Conservation (phyloP, 805 yeast genomes). For the Metschnikowia dekortorum region DNA sequence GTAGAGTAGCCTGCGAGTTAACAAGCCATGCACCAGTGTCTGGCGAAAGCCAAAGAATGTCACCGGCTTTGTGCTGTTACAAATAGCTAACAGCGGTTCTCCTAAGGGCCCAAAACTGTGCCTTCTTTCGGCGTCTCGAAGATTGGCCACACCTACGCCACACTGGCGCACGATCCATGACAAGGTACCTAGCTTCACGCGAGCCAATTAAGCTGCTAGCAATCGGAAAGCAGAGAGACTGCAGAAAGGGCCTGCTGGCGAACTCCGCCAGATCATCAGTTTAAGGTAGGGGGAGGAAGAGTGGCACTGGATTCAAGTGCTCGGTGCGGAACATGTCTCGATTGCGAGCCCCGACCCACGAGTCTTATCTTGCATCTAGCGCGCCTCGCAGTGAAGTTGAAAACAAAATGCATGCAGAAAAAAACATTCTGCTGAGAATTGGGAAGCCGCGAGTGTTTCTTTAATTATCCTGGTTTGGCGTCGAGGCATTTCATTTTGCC, state of each 20-base stretch:
- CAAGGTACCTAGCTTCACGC: neutral
- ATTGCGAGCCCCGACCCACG: neutral
- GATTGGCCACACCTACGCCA: neutral
- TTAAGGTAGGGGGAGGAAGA: too few relatives aligned
- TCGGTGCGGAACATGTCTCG: neutral
- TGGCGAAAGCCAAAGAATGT: too few relatives aligned
- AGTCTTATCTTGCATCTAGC: constrained; percentile 2
- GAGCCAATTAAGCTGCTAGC: neutral
- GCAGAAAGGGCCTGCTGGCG: too few relatives aligned
- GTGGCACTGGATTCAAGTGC: neutral
- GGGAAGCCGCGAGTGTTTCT: neutral
- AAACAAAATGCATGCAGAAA: constrained; percentile 1
- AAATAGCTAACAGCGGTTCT: neutral
- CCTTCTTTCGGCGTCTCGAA: neutral
- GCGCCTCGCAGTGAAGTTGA: neutral
- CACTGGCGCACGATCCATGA: neutral
- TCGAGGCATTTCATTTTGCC: constrained; percentile 1
- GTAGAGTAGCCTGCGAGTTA: neutral
- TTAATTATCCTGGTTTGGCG: neutral
- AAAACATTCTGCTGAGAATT: neutral
- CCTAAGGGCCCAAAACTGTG: neutral
- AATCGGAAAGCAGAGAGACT: too few relatives aligned
- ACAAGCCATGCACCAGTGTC: neutral
- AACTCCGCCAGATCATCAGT: too few relatives aligned
- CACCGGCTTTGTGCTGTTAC: too few relatives aligned